Base-by-base conservation (phyloP, 768 basidiomycete genomes). In the Hygrocybe coccinea region DNA sequence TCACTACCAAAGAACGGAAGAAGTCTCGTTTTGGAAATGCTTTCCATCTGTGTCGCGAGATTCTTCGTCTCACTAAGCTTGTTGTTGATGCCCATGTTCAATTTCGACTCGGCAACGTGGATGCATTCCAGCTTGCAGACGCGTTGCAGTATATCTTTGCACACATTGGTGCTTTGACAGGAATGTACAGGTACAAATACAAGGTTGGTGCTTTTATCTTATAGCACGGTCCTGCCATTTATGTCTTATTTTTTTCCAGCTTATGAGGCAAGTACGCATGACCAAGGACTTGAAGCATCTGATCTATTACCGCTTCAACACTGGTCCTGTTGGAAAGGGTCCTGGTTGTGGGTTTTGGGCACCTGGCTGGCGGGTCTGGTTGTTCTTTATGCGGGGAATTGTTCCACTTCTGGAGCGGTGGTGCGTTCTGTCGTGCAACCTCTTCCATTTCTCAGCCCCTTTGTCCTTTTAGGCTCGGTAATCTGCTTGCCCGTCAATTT, bases 101-200 rank as follows among this genome's bases (percentile, higher is more conserved):
- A 68, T 98, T 91, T 76, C 91, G 97, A 52, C 83, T 99, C 36
- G 97, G 97, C 47, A 98, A 98, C 61, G 92, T 98, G 29, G 97
- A 99, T 64, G 97, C 95, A 1, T 99, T 99, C 82, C 97, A 99
- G 70, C 85, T 99, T 48, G 97, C 97, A 15, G 97, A 99, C 61
- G 97, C 97, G 1, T 77, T 99, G 21, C 97, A 99, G 69, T 99
- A 98, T 71, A 95, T 93, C 65, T 98, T 98, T 64, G 89, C 83
- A 1, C 97, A 99, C 66, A 92, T 99, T 55, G 97, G 97, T 66
- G 95, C 97, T 24, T 76, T 99, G 62, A 99, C 97, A 3, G 97
- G 97, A 63, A 99, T 99, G 97, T 99, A 99, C 74, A 86, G 95
- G 25, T 98, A 97, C 79, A 97, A 98, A 78, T 99, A 99, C 79